Base-by-base conservation (phyloP, 805 yeast species). In the Teunomyces kruisii region DNA sequence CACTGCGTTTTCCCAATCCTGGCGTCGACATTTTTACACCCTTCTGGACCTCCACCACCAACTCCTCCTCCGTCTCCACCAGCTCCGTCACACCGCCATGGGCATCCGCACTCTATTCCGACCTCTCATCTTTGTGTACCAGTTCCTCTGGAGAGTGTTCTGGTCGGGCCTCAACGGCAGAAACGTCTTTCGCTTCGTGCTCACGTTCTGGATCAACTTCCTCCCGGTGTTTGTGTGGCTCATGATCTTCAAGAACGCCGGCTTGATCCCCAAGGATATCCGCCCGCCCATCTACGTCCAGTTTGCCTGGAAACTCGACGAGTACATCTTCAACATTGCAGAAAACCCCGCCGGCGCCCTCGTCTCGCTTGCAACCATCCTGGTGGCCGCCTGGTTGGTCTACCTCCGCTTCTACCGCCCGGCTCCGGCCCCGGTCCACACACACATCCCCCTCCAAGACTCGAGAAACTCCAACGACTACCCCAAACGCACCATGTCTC, bases 211-310 rank as follows among this genome's bases (percentile, higher is more conserved):
- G 35, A 47, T 72, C 37, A 80, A 79, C 57, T 82, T 83, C 58
- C 58, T 71, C 1, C 81, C 81, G 0, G 75, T 82, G 2, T 64
- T 78, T 31, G 52, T 73, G 15, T 82, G 87, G 87, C 62, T 83
- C 33, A 45, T 61, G 32, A 73, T 80, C 16, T 83, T 82, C 64
- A 77, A 80, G 57, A 73, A 81, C 54, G 86, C 87, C 1, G 81
- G 80, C 1, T 32, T 55, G 46, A 79, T 80, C 32, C 87, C 89
- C 7, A 71, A 65, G 22, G 63, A 62, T 4, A 68, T 74, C 51
- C 67, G 88, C 47, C 88, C 88, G 0, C 45, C 54, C 9, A 79
- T 81, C 49, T 74, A 75, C 54, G 79, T 78, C 38, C 67, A 74
- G 44, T 54, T 78, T 15, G 70, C 76, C 9, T 71, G 68, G 47